Evolutionary conservation across 176 grass and related monocot genomes (phyloP), one percentile per base, ranked within the genome.

Genomic region (Aegilops sharonensis): DNA sequence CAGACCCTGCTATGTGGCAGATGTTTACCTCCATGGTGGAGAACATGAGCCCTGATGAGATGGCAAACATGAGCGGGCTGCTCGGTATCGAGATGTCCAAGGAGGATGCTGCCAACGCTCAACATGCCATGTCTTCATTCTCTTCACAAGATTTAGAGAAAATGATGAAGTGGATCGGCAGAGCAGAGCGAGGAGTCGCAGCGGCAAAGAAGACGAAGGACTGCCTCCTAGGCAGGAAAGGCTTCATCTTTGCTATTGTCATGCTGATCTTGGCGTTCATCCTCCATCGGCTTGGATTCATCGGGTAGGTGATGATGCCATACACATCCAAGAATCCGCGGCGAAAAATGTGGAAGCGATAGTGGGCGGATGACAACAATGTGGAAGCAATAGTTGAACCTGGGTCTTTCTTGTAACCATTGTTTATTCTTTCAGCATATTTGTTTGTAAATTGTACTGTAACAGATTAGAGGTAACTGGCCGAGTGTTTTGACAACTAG

Each of bases 181-280:
- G 84, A 85, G 93, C 89, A 21, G 91, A 98, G 62, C 75, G 39
- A 92, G 91, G 83, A 56, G 82, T 93, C 30, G 85, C 92, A 67
- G 85, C 84, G 1, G 89, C 56, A 3, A 98, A 87, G 90, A 92
- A 87, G 83, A 93, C 89, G 30, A 98, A 98, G 85, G 93, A 98
- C 68, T 98, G 91, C 93, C 80, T 98, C 43, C 20, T 98, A 43
- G 95, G 89, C 52, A 82, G 77, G 80, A 88, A 72, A 25, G 95
- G 95, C 64, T 91, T 98, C 87, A 86, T 95, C 39, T 86, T 99
- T 4, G 94, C 97, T 4, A 72, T 97, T 68, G 45, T 96, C 61
- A 93, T 99, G 92, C 66, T 99, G 59, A 90, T 99, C 75, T 67
- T 99, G 24, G 94, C 97, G 30, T 97, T 94, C 77, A 83, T 94